Percentiles rank a stretch among this genome's conserved stretches.
Conservation (phyloP, 768 basidiomycete genomes). For the Pleurotus tuber-regium region DNA sequence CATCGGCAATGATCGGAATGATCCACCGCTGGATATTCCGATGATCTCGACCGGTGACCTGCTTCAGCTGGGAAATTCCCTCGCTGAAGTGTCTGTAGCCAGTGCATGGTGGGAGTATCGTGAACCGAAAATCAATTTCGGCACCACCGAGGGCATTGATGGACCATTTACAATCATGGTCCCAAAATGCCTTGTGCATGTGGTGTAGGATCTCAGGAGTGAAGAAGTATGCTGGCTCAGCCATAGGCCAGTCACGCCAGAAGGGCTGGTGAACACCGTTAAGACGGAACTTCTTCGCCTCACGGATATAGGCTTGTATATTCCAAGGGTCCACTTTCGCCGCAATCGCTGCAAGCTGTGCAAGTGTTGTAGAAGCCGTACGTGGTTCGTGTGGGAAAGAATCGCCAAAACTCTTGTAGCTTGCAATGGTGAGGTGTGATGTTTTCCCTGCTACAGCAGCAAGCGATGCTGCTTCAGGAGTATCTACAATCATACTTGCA, state of each 20-base stretch:
- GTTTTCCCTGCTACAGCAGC: slow-evolving; percentile 13
- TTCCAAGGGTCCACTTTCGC: slow-evolving; percentile 7
- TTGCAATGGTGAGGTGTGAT: slow-evolving; percentile 18
- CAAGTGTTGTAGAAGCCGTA: slow-evolving; percentile 12
- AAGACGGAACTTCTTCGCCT: slow-evolving; percentile 4
- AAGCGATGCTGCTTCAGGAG: slow-evolving; percentile 16
- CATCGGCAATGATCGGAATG: slow-evolving; percentile 15
- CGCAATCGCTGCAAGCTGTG: slow-evolving; percentile 3
- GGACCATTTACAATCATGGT: slow-evolving; percentile 14
- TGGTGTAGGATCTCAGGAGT: slow-evolving; percentile 25
- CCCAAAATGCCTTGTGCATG: slow-evolving; percentile 13
- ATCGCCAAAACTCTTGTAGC: slow-evolving; percentile 19
- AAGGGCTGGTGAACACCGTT: slow-evolving; percentile 18
- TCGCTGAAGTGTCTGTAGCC: slow-evolving; percentile 23
- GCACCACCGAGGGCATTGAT: slow-evolving; percentile 13
- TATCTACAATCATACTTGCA: slow-evolving; percentile 16
- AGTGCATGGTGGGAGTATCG: slow-evolving; percentile 19
- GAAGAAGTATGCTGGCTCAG: slow-evolving; percentile 19
- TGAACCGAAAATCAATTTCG: slow-evolving; percentile 25
- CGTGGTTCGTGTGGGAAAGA: slow-evolving; percentile 12
- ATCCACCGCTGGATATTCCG: slow-evolving; percentile 21
- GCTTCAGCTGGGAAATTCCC: slow-evolving; percentile 23
- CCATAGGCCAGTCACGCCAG: slow-evolving; percentile 23
- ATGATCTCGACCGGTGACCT: slow-evolving; percentile 25
- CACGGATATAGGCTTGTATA: not conserved